Evolutionary conservation across 2,329 filamentous ascomycete genomes (phyloP).

Genomic region (Fusarium coffeatum): DNA sequence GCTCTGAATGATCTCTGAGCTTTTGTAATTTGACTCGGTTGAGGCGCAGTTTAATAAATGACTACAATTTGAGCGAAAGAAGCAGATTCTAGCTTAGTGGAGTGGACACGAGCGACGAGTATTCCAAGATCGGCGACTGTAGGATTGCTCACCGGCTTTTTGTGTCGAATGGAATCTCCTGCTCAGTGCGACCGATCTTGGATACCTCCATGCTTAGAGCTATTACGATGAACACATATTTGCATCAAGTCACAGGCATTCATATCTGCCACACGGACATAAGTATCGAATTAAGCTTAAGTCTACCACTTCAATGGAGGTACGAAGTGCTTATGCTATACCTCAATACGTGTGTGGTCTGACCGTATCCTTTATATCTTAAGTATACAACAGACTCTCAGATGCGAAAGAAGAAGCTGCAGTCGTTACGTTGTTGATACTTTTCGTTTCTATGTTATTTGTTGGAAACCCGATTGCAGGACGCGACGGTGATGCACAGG

Average conservation of each 20-base stretch:
- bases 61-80: not conserved
- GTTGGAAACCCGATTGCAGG: not conserved
- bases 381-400: not conserved
- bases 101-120: not conserved
- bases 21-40: not conserved
- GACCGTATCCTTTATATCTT: rapidly evolving
- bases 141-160: not conserved
- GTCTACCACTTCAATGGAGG: rapidly evolving
- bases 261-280: not conserved
- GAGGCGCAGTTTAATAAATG: not conserved
- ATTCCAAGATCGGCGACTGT: not conserved
- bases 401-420: not conserved
- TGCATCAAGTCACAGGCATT: not conserved
- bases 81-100: not conserved
- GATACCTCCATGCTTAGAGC: not conserved
- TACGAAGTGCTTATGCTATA: not conserved
- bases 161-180: not conserved
- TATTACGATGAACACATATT: not conserved
- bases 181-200: not conserved
- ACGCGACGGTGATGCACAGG: not conserved
- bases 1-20: not conserved
- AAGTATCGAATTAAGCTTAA: not conserved
- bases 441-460: rapidly evolving
- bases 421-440: not conserved
- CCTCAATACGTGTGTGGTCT: not conserved